These are phyloP conservation scores for Whalleya microplaca DNA, from an alignment of 2,329 filamentous ascomycete genomes.

Conservation along the genomic window DNA sequence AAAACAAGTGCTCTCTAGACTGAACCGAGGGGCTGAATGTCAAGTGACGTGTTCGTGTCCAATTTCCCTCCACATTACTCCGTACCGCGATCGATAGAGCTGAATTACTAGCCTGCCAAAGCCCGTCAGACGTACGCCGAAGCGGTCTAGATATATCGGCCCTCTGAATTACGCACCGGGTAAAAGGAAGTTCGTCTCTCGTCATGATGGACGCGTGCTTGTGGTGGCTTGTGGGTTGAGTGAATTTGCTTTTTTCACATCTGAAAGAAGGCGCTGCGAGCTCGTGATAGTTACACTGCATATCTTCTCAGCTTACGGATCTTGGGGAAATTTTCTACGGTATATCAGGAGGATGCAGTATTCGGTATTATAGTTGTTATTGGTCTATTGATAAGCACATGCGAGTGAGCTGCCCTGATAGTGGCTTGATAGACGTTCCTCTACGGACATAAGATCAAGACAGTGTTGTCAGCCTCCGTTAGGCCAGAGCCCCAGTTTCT, in stretches of 20 bases:
- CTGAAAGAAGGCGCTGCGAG: neutral
- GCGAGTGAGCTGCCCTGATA: constrained; percentile 2
- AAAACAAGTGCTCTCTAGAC: neutral
- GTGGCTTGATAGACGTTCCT: constrained; percentile 6
- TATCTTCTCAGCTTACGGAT: constrained; percentile 17
- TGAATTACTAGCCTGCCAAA: neutral
- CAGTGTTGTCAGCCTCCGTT: constrained; percentile 5
- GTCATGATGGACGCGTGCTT: too few species aligned
- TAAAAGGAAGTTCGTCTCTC: neutral
- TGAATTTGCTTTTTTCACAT: neutral
- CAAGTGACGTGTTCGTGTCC: neutral
- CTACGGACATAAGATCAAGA: constrained; percentile 6
- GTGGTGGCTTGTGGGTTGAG: neutral
- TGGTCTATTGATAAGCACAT: constrained; percentile 2
- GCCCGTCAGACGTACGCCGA: neutral
- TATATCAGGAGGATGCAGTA: constrained; percentile 8
- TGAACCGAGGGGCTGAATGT: neutral
- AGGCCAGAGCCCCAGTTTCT: constrained; percentile 21
- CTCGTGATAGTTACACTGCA: constrained; percentile 13
- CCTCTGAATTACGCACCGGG: neutral
- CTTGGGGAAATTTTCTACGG: neutral
- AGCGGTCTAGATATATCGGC: neutral
- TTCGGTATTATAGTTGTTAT: constrained; percentile 16
- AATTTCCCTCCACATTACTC: neutral
- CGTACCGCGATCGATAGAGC: neutral